Evolutionary conservation across 345 rosid species (phyloP).

Genomic region (Eucalyptus urophylla): DNA sequence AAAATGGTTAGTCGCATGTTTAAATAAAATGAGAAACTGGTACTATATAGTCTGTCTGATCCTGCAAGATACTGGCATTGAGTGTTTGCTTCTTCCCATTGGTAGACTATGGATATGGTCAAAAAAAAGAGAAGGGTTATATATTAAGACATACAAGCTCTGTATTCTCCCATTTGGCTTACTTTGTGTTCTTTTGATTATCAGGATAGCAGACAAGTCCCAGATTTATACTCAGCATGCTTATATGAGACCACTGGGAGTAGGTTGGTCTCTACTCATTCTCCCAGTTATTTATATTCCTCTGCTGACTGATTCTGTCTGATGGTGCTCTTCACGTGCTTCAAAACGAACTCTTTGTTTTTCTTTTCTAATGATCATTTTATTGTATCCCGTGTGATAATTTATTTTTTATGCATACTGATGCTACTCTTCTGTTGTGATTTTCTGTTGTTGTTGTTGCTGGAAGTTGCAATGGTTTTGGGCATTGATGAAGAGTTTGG

Average conservation of each 20-base stretch:
- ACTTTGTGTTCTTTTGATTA: background rate
- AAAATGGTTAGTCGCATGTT: conserved; percentile 29
- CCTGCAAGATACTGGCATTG: background rate
- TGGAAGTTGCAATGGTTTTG: conserved; percentile 89
- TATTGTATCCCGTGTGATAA: background rate
- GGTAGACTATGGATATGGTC: background rate
- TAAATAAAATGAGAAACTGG: background rate
- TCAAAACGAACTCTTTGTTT: background rate
- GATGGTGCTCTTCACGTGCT: background rate
- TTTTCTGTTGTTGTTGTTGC: background rate
- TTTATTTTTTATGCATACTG: background rate
- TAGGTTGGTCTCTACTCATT: conserved; percentile 41
- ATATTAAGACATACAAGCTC: background rate
- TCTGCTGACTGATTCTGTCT: background rate
- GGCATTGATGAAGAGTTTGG: conserved; percentile 97
- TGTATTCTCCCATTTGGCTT: background rate
- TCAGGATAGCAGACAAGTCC: conserved; percentile 95
- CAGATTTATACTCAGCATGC: conserved; percentile 99
- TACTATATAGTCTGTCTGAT: background rate
- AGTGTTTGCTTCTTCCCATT: background rate
- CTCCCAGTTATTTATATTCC: background rate
- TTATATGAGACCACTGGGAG: conserved; percentile 99
- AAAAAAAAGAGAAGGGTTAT: background rate
- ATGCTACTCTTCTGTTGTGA: background rate
- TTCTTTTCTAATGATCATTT: no score